Percentiles rank a stretch among this genome's conserved stretches.
phyloP scores from a whole-genome alignment of 2,329 filamentous ascomycete genomes.

The Trichocomaceae sp. region DNA sequence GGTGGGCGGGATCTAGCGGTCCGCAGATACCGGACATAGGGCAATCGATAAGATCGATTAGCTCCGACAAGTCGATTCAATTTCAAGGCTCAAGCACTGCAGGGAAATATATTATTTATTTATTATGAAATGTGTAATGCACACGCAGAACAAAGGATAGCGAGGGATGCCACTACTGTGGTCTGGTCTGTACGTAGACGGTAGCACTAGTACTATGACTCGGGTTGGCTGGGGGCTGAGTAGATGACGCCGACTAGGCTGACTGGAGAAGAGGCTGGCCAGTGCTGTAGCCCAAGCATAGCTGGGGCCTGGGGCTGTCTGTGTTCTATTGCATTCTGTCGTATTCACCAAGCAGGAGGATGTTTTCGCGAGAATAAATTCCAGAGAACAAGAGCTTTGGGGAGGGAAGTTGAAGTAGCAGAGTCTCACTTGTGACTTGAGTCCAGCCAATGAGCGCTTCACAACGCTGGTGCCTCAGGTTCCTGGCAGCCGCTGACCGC shows the following conservation, averaged over 20 bases:
- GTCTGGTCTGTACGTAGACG: too few species aligned
- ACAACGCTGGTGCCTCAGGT: not conserved
- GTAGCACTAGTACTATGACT: not conserved
- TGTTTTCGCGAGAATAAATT: too few species aligned
- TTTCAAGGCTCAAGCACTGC: not conserved
- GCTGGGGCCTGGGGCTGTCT: not conserved
- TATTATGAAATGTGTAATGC: not conserved
- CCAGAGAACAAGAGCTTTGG: too few species aligned
- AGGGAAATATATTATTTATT: not conserved
- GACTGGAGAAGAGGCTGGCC: not conserved
- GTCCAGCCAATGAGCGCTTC: constrained; percentile 1
- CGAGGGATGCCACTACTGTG: too few species aligned
- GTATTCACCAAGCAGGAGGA: not conserved
- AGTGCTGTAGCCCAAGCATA: not conserved
- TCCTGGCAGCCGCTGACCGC: constrained; percentile 5
- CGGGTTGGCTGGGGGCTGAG: not conserved
- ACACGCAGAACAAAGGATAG: not conserved
- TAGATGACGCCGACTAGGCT: not conserved
- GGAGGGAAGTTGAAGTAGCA: not conserved
- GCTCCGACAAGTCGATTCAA: not conserved
- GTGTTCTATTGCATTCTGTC: not conserved
- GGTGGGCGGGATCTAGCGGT: not conserved
- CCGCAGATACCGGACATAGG: not conserved
- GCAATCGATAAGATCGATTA: not conserved
- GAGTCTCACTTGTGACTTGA: too few species aligned